phyloP scores from a whole-genome alignment of 1,284 basidiomycete genomes.

The Tilletiopsis washingtonensis region DNA sequence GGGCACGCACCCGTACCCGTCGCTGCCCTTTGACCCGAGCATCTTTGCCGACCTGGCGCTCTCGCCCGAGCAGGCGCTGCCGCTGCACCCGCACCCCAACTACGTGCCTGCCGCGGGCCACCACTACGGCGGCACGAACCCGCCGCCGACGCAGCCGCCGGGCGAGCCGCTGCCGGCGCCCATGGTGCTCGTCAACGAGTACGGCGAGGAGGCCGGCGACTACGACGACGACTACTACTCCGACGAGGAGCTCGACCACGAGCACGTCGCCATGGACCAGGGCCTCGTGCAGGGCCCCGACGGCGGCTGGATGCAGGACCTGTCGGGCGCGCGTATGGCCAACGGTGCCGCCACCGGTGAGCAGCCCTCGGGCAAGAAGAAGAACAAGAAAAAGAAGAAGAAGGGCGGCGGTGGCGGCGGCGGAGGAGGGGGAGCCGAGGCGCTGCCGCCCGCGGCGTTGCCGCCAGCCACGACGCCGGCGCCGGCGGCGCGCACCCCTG shows the following conservation, averaged over 20 bases:
- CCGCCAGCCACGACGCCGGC: slow-evolving; percentile 43
- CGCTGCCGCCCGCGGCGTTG: slow-evolving; percentile 46
- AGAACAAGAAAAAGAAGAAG: slow-evolving; percentile 56
- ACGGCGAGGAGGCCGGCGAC: slow-evolving; percentile 33
- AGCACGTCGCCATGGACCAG: slow-evolving; percentile 7
- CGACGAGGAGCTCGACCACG: slow-evolving; percentile 37
- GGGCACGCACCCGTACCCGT: slow-evolving; percentile 28
- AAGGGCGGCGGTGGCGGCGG: slow-evolving; percentile 28
- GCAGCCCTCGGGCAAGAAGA: slow-evolving; percentile 22
- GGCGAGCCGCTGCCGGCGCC: slow-evolving; percentile 33
- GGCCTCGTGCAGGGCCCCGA: slow-evolving; percentile 15
- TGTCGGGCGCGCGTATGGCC: not conserved
- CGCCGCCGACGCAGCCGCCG: slow-evolving; percentile 33
- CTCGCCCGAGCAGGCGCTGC: slow-evolving; percentile 27
- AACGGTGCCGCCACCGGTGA: not conserved
- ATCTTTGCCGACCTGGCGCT: slow-evolving; percentile 42
- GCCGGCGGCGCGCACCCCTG: slow-evolving; percentile 35
- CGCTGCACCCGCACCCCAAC: slow-evolving; percentile 34
- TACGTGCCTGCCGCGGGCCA: slow-evolving; percentile 1
- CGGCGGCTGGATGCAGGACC: slow-evolving; percentile 21
- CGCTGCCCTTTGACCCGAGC: slow-evolving; percentile 38
- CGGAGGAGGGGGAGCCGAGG: slow-evolving; percentile 39
- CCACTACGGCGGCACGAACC: slow-evolving; percentile 28
- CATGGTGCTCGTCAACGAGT: slow-evolving; percentile 42
- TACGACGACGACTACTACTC: slow-evolving; percentile 40